Base-by-base conservation (phyloP, 345 rosid species). In the Anastatica hierochuntica region DNA sequence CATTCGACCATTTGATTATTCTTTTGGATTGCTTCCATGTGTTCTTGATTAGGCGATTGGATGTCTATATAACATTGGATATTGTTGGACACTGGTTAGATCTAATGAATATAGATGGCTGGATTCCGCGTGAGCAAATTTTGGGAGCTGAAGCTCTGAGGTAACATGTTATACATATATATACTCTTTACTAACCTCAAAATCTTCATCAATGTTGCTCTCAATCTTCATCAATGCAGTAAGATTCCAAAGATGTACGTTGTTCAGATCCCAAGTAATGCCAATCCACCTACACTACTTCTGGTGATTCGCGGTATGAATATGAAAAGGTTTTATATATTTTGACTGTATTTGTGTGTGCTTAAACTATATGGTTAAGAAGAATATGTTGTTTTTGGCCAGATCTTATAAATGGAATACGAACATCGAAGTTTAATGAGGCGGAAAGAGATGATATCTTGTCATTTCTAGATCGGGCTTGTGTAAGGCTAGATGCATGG, bases 81-180 rank as follows among this genome's bases (percentile, higher is more conserved):
- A 92, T 92, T 7, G 30, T 92, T 76, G 95, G 98, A 51, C 96
- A 85, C 71, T 92, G 98, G 98, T 81, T 92, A 74, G 96, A 92
- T 71, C 68, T 92, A 64, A 78, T 92, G 77, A 92, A 92, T 52
- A 71, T 79, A 26, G 96, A 92, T 67, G 98, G 98, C 50, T 88
- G 98, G 98, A 85, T 92, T 76, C 98, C 98, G 15, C 88, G 94
- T 23, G 98, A 92, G 67, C 98, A 84, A 73, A 92, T 92, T 64
- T 63, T 92, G 59, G 98, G 98, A 57, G 77, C 96, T 77, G 98
- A 92, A 83, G 94, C 98, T 49, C 76, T 74, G 60, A 92, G 98
- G 95, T 92, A n/a, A n/a, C n/a, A n/a, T n/a, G n/a, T n/a, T n/a
- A n/a, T n/a, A n/a, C n/a, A n/a, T n/a, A n/a, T n/a, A n/a, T n/a